Conservation (phyloP, 2,329 filamentous ascomycete genomes). For the Calonectria hawksworthii region DNA sequence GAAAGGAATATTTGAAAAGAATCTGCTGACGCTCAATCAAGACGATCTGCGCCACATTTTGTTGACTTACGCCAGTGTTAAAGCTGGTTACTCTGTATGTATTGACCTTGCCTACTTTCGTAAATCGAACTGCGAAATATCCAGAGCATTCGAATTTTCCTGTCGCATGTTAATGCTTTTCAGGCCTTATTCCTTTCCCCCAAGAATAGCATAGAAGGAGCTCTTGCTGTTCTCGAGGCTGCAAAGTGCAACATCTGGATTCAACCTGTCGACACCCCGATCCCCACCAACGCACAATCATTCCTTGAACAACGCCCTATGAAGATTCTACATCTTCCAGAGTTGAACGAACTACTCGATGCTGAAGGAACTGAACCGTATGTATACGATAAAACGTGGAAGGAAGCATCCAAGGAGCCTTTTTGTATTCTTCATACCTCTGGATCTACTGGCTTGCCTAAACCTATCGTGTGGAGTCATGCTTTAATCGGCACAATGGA, state of each 20-base stretch:
- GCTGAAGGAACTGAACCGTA: conserved; percentile 36
- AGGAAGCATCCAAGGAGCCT: conserved; percentile 49
- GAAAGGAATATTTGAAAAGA: neutral
- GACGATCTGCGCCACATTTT: conserved; percentile 50
- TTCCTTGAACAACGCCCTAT: conserved; percentile 43
- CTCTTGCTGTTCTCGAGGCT: conserved; percentile 50
- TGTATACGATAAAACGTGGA: conserved; percentile 49
- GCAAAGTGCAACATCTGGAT: conserved; percentile 50
- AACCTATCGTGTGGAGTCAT: conserved; percentile 54
- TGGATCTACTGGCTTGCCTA: conserved; percentile 58
- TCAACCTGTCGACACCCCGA: conserved; percentile 33
- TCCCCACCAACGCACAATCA: conserved; percentile 34
- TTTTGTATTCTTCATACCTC: conserved; percentile 58
- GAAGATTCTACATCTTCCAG: conserved; percentile 46
- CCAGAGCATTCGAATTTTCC: neutral
- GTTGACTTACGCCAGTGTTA: conserved; percentile 49
- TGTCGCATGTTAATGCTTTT: neutral
- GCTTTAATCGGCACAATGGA: conserved; percentile 52
- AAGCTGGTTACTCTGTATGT: conserved; percentile 50
- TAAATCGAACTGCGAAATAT: neutral
- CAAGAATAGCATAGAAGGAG: conserved; percentile 51
- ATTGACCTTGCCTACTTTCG: neutral
- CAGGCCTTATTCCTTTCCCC: conserved; percentile 52
- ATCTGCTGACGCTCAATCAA: conserved; percentile 11
- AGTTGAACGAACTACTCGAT: conserved; percentile 46